Base-by-base conservation (phyloP, 108 stramenopile genomes). In the Conticribra weissflogii region DNA sequence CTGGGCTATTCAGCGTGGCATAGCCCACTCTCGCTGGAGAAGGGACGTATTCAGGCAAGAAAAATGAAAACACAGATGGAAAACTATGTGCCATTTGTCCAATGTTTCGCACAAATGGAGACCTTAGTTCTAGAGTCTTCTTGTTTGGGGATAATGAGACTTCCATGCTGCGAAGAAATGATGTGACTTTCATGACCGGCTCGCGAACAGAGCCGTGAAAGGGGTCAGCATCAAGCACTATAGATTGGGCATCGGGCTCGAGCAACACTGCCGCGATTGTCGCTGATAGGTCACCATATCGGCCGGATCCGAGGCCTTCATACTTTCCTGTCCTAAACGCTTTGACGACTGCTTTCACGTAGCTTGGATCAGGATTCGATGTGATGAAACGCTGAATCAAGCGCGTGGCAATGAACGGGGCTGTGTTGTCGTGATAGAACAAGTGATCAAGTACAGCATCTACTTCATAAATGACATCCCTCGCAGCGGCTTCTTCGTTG, bases 271-370 rank as follows among this genome's bases (percentile, higher is more conserved):
- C 84, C 0, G 86, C 81, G 16, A 84, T 66, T 0, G 81, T 83
- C 15, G 89, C 85, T 31, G 28, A 78, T 1, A 90, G 65, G 60
- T 90, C 86, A 53, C 90, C 90, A 63, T 86, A 88, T 46, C 66
- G 52, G 8, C 83, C 82, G 3, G 70, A 25, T 7, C 82, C 86
- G 59, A 78, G 12, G 5, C 36, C 36, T 9, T 5, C 36, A 41
- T 41, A 41, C 36, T 41, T 41, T 41, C 36, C 36, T 9, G 36
- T 41, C 36, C 12, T 5, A 41, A 41, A 41, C 12, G 36, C 79
- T n/a, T 29, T 59, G 5, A 81, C 83, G 30, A 82, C 83, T 7
- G 54, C 54, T 41, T 58, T 69, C 7, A 84, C 68, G 60, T 79
- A 86, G 0, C 65, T 28, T 16, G 85, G 85, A 15, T 18, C 60